Percentiles rank a stretch among this genome's conserved stretches.
Conservation (phyloP, 2,329 filamentous ascomycete species). For the Pseudocercospora crystallina region DNA sequence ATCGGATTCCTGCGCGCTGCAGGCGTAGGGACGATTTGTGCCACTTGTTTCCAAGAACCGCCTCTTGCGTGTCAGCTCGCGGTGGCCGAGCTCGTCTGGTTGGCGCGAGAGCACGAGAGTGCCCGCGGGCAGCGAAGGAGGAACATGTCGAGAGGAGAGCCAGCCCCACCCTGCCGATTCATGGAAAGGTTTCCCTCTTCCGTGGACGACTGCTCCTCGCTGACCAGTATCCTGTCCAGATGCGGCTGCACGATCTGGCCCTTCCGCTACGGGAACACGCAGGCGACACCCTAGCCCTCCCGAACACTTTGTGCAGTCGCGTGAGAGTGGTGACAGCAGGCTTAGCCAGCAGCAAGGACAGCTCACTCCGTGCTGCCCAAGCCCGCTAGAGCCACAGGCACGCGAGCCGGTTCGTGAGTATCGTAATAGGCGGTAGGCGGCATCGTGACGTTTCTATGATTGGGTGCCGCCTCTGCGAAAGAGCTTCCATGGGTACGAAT, state of each 20-base stretch:
- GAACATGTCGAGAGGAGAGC: background rate
- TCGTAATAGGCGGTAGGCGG: too few relatives aligned
- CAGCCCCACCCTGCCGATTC: background rate
- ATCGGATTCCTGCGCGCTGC: background rate
- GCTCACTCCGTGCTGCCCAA: constrained; percentile 7
- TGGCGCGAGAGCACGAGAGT: constrained; percentile 1
- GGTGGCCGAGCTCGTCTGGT: background rate
- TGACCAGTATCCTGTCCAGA: too few relatives aligned
- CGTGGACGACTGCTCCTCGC: too few relatives aligned
- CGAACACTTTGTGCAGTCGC: too few relatives aligned
- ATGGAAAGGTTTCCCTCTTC: constrained; percentile 4
- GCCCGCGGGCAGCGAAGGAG: background rate
- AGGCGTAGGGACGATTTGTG: constrained; percentile 5
- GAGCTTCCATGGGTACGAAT: too few relatives aligned
- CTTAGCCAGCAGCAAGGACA: background rate
- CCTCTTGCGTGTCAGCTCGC: constrained; percentile 5
- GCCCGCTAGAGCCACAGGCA: background rate
- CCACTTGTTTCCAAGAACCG: constrained; percentile 14
- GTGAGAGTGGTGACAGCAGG: too few relatives aligned
- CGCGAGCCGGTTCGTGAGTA: background rate
- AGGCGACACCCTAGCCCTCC: too few relatives aligned
- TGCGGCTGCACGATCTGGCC: too few relatives aligned
- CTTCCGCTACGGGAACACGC: too few relatives aligned
- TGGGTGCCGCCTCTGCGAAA: background rate
- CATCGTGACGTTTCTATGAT: background rate